A percentile compares a stretch with the other conserved stretches of the same genome.
phyloP scores from a whole-genome alignment of 2,329 filamentous ascomycete genomes.

The Trichoderma oligosporum region DNA sequence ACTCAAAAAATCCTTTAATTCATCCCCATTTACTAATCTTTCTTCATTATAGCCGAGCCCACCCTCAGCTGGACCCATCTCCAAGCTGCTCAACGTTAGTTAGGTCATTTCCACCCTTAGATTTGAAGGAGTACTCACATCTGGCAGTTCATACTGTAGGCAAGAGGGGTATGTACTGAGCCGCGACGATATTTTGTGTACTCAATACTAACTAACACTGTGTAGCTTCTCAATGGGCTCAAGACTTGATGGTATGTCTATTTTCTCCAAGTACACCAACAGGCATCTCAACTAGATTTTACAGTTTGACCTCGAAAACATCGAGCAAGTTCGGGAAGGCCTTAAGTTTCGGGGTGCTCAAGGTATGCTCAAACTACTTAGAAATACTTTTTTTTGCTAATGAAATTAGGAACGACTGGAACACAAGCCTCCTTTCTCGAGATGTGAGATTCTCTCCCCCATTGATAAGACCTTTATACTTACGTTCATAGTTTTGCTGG shows the following conservation, averaged over 20 bases:
- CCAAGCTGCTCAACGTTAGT: constrained; percentile 44
- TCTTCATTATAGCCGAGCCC: constrained; percentile 45
- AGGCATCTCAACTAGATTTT: no score
- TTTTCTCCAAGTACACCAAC: no score
- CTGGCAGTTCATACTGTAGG: no score
- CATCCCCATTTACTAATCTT: not conserved
- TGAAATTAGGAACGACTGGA: constrained; percentile 56
- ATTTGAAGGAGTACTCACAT: no score
- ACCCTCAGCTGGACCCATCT: constrained; percentile 75
- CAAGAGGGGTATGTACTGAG: no score
- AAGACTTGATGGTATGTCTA: constrained; percentile 54
- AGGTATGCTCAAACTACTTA: no score
- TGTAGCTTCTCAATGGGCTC: constrained; percentile 66
- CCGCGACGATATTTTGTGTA: no score
- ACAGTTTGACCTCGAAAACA: constrained; percentile 67
- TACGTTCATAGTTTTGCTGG: constrained; percentile 39
- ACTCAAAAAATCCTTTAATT: constrained; percentile 25
- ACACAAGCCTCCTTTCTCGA: constrained; percentile 70
- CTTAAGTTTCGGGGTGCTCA: constrained; percentile 69
- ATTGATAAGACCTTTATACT: no score
- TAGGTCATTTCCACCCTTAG: no score
- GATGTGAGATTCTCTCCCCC: constrained; percentile 24
- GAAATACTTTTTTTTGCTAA: no score
- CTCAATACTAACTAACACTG: no score
- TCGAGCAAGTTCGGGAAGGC: constrained; percentile 64